Evolutionary conservation across 345 rosid genomes (phyloP), one percentile per base, ranked within the genome.

Genomic region (Gossypium ekmanianum): DNA sequence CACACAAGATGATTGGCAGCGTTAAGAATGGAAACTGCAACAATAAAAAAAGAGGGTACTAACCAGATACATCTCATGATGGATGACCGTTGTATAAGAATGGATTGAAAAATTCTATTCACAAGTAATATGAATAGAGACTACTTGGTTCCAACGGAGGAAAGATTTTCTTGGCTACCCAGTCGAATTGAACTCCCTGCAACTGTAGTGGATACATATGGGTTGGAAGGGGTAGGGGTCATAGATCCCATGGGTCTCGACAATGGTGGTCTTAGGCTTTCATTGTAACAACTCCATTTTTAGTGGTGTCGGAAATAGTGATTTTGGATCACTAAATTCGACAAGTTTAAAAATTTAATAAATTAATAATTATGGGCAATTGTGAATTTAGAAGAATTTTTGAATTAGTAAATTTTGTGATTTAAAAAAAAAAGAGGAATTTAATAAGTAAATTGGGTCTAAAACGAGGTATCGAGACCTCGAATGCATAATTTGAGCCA

Each of bases 201-300:
- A 45, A 80, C 68, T 20, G 85, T 79, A 47, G 93, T 50, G 54
- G 90, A 80, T 45, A 67, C 79, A 74, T 87, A 83, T 64, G 84
- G 78, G 80, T 79, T 76, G 51, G 90, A 75, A 51, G 87, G 74
- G 63, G 61, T 79, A 57, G 91, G 84, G 72, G 83, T 74, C 76
- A 85, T 13, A 8, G 87, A 43, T 61, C 89, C 91, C 68, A 83
- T 70, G 16, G 91, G 88, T 75, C 89, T 89, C 63, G 88, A 79
- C 78, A 95, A 74, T 27, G 94, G 89, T 34, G 92, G 96, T 73
- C 93, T 86, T 56, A 81, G 89, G 71, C 22, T 20, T 20, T 20
- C 22, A 20, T 20, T 20, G 22, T 20, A 20, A 20, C 22, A 20
- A 1, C 22, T 20, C 22, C 22, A 20, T 20, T 20, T 20, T 20